phyloP scores from a whole-genome alignment of 331 rosid genomes.

The Rosa hybrid region DNA sequence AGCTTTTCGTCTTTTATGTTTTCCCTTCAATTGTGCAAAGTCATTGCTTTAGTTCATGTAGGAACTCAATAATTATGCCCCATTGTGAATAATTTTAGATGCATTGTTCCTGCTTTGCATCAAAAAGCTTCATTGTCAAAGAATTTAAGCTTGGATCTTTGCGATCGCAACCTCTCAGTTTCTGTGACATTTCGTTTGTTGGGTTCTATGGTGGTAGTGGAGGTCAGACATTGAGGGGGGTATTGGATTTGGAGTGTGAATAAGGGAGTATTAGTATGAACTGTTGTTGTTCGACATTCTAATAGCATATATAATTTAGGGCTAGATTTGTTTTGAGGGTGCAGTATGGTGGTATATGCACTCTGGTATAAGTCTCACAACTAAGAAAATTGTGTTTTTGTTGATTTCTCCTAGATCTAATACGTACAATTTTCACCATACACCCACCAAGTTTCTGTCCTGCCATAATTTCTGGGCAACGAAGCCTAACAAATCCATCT shows the following conservation, averaged over 20 bases:
- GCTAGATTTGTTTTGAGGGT: neutral
- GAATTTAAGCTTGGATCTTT: neutral
- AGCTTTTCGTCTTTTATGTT: neutral
- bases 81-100: neutral
- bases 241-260: neutral
- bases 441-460: neutral
- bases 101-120: neutral
- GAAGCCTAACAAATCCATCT: neutral
- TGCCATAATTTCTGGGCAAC: neutral
- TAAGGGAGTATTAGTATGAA: neutral
- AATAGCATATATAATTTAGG: neutral
- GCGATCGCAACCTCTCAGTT: neutral
- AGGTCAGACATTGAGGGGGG: neutral
- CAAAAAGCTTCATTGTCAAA: neutral
- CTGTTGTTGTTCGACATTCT: neutral
- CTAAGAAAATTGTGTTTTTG: neutral
- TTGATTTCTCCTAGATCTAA: neutral
- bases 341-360: slow-evolving; percentile 3
- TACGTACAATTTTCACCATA: neutral
- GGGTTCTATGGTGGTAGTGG: neutral
- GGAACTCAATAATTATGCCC: neutral
- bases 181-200: neutral
- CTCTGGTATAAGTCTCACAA: neutral
- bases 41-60: neutral
- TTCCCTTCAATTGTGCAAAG: neutral